phyloP scores from a whole-genome alignment of 1,139 yeast genomes.

The Nadsonia commutata region DNA sequence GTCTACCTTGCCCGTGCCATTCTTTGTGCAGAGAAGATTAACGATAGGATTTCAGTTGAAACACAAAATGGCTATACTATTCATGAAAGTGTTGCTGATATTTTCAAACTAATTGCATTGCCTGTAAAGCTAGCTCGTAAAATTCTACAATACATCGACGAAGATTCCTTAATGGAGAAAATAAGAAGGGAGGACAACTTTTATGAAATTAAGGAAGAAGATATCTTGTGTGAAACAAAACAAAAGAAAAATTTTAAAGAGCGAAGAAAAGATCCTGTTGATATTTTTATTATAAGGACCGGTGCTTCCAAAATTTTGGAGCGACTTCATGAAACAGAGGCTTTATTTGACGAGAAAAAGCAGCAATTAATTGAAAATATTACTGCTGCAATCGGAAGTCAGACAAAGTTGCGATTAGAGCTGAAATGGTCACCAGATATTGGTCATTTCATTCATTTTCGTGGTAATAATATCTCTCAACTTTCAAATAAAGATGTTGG shows the following conservation, averaged over 20 bases:
- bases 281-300: conserved; percentile 12
- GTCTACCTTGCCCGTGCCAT: conserved; percentile 31
- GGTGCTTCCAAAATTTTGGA: conserved; percentile 14
- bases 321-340: conserved; percentile 14
- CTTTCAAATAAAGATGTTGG: conserved; percentile 9
- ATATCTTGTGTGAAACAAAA: conserved; percentile 1
- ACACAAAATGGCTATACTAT: conserved; percentile 5
- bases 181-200: conserved; percentile 6
- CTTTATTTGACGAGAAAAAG: conserved; percentile 11
- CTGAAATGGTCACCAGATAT: conserved; percentile 23
- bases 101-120: neutral
- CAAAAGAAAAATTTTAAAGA: conserved; percentile 3
- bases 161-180: conserved; percentile 8
- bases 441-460: conserved; percentile 19
- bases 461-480: conserved; percentile 7
- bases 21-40: conserved; percentile 15
- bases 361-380: conserved; percentile 12
- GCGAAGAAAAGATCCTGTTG: conserved; percentile 11
- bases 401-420: conserved; percentile 11
- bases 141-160: conserved; percentile 9
- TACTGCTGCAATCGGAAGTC: conserved; percentile 8
- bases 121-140: conserved; percentile 8
- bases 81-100: conserved; percentile 8
- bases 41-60: conserved; percentile 6
- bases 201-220: neutral